Evolutionary conservation across 257 asterid genomes (phyloP), one percentile per base, ranked within the genome.

Genomic region (Eustoma russellianum): DNA sequence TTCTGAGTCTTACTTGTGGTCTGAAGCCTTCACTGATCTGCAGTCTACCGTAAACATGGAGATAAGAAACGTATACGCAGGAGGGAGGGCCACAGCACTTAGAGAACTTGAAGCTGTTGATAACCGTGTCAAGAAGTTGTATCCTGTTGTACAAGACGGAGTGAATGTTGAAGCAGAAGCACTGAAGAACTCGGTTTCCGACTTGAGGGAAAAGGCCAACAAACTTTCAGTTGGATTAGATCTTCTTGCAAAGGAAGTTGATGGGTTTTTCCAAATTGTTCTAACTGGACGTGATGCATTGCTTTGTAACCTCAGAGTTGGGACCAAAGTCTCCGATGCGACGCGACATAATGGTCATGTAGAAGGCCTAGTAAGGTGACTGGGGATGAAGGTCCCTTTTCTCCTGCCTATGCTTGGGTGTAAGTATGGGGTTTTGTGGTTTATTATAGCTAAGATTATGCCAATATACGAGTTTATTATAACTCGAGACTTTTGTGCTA

Each of bases 41-140:
- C 89, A 64, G 62, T 53, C 46, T 51, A 73, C 69, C 67, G 69
- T 86, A 48, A 85, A 75, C 72, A 72, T 65, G 3, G 93, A 79
- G 75, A 73, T 81, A 44, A 74, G 86, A 57, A 71, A 53, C 46
- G 52, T 60, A 17, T 55, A 66, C 57, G 69, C 75, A 6, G 46
- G 56, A 13, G 88, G 83, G 2, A 73, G 57, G 73, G 69, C 64
- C 7, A 73, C 77, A 1, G 78, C 70, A 12, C 61, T 86, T 64
- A 83, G 77, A 74, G 97, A 89, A 71, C 81, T 81, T 17, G 90
- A 79, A 66, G 84, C 72, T 12, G 93, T 86, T 45, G 84, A 83
- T 51, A 48, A 55, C 7, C 62, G 70, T 63, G 94, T 81, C 50
- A 71, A 86, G 78, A 79, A 79, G 63, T 14, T 89, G 46, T 65